Conservation (phyloP, 345 rosid genomes). For the Bretschneidera sinensis region DNA sequence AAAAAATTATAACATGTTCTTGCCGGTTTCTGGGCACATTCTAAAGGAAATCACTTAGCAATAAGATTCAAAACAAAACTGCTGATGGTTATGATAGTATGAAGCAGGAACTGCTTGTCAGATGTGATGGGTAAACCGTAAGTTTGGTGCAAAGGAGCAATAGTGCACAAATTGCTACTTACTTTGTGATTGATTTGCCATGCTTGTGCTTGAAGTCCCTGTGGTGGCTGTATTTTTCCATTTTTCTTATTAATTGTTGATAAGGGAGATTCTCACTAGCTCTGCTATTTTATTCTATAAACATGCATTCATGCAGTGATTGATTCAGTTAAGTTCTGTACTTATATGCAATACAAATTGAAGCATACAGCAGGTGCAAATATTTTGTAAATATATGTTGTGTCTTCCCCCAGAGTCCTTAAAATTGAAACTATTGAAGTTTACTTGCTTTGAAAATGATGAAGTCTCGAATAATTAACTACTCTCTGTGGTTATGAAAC, state of each 20-base stretch:
- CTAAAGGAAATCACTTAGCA: not conserved
- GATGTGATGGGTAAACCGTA: no score
- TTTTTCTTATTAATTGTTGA: not conserved
- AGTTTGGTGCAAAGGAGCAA: no score
- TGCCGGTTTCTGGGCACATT: constrained; percentile 4
- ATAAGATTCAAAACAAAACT: no score
- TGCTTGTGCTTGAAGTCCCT: no score
- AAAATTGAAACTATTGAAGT: not conserved
- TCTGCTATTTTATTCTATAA: not conserved
- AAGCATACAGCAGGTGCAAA: not conserved
- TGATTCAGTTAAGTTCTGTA: not conserved
- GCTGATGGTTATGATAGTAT: no score
- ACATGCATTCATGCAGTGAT: not conserved
- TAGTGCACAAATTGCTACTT: no score
- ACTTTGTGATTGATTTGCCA: no score
- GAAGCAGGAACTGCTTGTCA: no score
- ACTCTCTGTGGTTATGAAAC: constrained; percentile 21
- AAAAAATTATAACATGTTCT: not conserved
- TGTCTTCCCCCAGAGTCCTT: not conserved
- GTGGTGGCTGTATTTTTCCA: no score
- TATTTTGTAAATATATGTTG: no score
- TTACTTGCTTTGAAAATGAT: not conserved
- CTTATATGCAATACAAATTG: not conserved
- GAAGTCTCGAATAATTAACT: not conserved
- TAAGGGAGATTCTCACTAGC: not conserved